Percentiles rank a stretch among this genome's conserved stretches.
Evolutionary conservation across 257 asterid genomes (phyloP).

Genomic region (Voacanga thouarsii): DNA sequence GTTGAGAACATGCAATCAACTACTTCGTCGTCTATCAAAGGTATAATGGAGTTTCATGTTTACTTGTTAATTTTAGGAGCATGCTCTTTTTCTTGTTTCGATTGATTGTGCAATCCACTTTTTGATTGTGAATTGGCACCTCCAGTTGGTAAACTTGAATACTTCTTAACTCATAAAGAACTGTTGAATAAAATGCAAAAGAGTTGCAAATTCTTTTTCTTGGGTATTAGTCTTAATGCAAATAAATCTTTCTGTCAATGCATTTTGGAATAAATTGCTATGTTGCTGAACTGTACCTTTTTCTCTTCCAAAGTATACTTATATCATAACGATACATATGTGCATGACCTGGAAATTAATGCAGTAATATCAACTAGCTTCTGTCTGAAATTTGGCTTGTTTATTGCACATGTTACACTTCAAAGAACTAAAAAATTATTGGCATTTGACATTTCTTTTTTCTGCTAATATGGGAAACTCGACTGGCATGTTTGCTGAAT

Average conservation of each 20-base stretch:
- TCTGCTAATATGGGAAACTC: not conserved
- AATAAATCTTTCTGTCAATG: not conserved
- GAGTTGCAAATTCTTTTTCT: not conserved
- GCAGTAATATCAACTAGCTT: not conserved
- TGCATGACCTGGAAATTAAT: not conserved
- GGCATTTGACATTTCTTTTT: not conserved
- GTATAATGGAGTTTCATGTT: conserved; percentile 35
- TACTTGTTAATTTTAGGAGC: conserved; percentile 6
- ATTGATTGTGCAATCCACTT: not conserved
- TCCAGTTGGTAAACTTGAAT: not conserved
- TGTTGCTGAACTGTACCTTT: not conserved
- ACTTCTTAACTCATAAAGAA: not conserved
- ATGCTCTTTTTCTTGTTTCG: conserved; percentile 11
- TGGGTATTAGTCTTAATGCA: too few relatives aligned
- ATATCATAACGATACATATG: not conserved
- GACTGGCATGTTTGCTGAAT: not conserved
- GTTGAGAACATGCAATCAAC: conserved; percentile 97
- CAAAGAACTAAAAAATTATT: not conserved
- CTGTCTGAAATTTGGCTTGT: not conserved
- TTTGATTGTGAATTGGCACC: not conserved
- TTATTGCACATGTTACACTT: too few relatives aligned
- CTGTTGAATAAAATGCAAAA: not conserved
- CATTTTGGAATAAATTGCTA: not conserved
- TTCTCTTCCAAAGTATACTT: not conserved
- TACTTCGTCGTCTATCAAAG: conserved; percentile 98